Conservation (phyloP, 2,329 filamentous ascomycete species). For the Knufia petricola region DNA sequence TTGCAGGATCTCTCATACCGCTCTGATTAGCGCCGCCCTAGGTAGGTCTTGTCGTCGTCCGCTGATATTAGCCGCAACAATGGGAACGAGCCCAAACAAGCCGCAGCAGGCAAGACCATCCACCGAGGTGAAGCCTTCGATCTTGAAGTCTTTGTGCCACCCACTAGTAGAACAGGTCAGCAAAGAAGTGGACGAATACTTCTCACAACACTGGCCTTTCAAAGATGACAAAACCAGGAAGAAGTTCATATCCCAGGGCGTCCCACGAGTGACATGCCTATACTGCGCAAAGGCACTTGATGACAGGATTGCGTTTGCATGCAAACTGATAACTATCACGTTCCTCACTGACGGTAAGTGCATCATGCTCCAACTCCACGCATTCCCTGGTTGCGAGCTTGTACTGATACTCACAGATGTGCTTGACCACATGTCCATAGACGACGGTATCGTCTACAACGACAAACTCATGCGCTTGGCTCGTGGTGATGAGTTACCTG, state of each 20-base stretch:
- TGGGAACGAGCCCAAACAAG: no score
- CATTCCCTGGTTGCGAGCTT: no score
- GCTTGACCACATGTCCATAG: conserved; percentile 35
- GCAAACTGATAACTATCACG: conserved; percentile 31
- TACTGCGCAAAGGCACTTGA: conserved; percentile 31
- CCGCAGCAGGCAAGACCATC: no score
- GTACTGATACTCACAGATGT: conserved; percentile 25
- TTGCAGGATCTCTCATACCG: no score
- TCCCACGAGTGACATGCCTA: conserved; percentile 31
- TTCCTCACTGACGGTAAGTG: conserved; percentile 37
- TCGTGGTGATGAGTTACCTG: conserved; percentile 26
- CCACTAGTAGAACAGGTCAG: conserved; percentile 23
- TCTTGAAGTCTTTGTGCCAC: conserved; percentile 15
- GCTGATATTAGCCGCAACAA: no score
- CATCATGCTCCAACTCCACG: background rate
- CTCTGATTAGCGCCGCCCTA: no score
- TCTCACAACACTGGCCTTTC: conserved; percentile 33
- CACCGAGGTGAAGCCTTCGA: background rate
- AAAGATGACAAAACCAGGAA: conserved; percentile 24
- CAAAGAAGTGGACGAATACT: conserved; percentile 31
- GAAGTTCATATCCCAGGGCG: conserved; percentile 29
- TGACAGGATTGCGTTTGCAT: conserved; percentile 33
- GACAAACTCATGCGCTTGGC: conserved; percentile 30
- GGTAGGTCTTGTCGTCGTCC: no score
- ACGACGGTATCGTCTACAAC: conserved; percentile 32